These are phyloP conservation scores for Colletotrichum noveboracense DNA, from an alignment of 2,329 filamentous ascomycete species.

Conservation along the genomic window DNA sequence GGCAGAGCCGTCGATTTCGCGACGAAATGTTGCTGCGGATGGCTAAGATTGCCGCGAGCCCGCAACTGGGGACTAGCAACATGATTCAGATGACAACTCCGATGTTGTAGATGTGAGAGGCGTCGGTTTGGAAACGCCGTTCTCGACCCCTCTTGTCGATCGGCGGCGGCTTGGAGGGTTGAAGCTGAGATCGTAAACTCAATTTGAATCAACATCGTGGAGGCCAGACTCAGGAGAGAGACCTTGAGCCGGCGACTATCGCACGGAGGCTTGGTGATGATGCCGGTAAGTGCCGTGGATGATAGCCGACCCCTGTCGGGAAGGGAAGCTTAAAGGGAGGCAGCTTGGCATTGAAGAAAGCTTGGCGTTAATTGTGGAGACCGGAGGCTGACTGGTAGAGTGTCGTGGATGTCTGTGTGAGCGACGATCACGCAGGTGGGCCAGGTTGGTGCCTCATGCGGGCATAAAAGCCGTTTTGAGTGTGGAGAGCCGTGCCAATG, in stretches of 20 bases:
- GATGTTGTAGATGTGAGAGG: neutral
- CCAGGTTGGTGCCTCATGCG: conserved; percentile 11
- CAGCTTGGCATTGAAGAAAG: conserved; percentile 6
- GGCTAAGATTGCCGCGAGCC: neutral
- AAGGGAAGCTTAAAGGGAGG: neutral
- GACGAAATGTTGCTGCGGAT: neutral
- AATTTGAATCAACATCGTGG: neutral
- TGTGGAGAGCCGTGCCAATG: conserved; percentile 10
- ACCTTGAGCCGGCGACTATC: neutral
- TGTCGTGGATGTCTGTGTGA: conserved; percentile 4
- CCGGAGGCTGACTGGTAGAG: neutral
- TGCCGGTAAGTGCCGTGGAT: neutral
- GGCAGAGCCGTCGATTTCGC: neutral
- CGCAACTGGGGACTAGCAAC: neutral
- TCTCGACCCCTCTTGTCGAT: neutral
- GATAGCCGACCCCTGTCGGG: neutral
- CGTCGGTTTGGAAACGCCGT: neutral
- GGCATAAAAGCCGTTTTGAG: conserved; percentile 12
- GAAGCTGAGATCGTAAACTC: neutral
- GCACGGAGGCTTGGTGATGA: neutral
- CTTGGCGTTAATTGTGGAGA: conserved; percentile 3
- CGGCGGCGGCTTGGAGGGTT: neutral
- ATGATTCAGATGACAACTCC: neutral
- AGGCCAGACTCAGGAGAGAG: neutral
- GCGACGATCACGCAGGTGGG: conserved; percentile 20